These are phyloP conservation scores for Trichosanthes truncata DNA, from an alignment of 306 rosid species.

Conservation along the genomic window DNA sequence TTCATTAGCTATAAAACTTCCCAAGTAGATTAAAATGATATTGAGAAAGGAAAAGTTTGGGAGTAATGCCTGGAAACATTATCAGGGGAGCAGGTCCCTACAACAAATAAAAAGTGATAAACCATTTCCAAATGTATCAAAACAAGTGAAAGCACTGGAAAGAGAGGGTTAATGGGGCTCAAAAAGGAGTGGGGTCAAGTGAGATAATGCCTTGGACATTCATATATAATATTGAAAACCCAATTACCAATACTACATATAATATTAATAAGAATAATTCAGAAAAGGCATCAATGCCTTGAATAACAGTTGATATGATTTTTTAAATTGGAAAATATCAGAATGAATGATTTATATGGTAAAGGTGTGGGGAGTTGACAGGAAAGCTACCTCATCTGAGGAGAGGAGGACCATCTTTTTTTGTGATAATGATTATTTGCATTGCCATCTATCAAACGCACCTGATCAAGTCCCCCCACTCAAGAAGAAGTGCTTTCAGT, in stretches of 20 bases:
- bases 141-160: conserved; percentile 8
- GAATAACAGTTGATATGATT: neutral
- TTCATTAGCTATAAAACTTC: neutral
- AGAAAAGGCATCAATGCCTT: conserved; percentile 5
- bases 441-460: conserved; percentile 1
- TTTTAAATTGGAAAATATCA: neutral
- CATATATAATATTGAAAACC: conserved; percentile 8
- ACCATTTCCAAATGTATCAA: conserved; percentile 5
- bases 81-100: neutral
- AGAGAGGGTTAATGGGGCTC: conserved; percentile 3
- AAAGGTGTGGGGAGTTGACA: neutral
- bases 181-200: conserved; percentile 15
- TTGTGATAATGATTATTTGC: neutral
- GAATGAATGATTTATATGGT: neutral
- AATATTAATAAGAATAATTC: conserved; percentile 16
- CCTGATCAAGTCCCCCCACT: conserved; percentile 1
- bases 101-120: neutral
- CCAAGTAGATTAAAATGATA: neutral
- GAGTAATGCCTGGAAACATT: neutral
- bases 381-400: conserved; percentile 8
- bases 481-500: conserved; percentile 1
- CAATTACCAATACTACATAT: conserved; percentile 17
- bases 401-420: neutral
- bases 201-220: conserved; percentile 13
- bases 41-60: neutral